Evolutionary conservation across 352 stramenopile genomes (phyloP).

Genomic region (Globisporangium cederbergense): DNA sequence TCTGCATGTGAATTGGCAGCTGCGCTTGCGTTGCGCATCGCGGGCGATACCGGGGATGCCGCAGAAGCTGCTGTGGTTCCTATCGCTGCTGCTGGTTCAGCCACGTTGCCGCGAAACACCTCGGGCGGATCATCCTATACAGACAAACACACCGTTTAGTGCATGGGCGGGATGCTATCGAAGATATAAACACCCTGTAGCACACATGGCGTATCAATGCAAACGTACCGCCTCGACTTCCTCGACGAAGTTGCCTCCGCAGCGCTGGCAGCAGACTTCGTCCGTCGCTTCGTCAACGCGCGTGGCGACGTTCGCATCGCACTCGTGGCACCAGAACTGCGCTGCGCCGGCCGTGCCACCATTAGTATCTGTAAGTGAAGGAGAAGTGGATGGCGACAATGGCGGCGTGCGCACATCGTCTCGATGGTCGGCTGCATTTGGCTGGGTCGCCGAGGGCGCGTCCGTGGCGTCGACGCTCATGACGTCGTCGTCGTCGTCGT

Average conservation of each 20-base stretch:
- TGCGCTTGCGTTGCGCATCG: background rate
- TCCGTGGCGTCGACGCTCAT: constrained; percentile 6
- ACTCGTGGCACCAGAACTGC: constrained; percentile 87
- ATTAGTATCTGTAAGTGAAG: background rate
- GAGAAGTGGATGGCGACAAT: constrained; percentile 1
- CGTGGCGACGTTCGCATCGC: constrained; percentile 46
- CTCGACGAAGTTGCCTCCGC: constrained; percentile 83
- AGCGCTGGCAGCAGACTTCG: constrained; percentile 71
- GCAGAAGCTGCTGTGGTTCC: background rate
- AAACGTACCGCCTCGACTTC: constrained; percentile 64
- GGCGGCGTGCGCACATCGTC: constrained; percentile 17
- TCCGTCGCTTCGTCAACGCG: constrained; percentile 49
- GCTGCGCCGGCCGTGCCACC: background rate
- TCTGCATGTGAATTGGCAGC: background rate
- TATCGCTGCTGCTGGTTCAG: constrained; percentile 7
- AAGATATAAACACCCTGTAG: too few relatives aligned
- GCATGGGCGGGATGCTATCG: too few relatives aligned
- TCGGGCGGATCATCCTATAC: constrained; percentile 63
- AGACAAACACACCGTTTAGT: background rate
- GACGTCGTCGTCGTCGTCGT: background rate
- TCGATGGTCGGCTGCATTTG: background rate
- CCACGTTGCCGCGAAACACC: constrained; percentile 27
- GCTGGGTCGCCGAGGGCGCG: background rate
- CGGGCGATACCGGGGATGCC: background rate
- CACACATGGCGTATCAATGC: background rate